These are phyloP conservation scores for Prunus mume DNA, from an alignment of 306 rosid species.

Conservation along the genomic window DNA sequence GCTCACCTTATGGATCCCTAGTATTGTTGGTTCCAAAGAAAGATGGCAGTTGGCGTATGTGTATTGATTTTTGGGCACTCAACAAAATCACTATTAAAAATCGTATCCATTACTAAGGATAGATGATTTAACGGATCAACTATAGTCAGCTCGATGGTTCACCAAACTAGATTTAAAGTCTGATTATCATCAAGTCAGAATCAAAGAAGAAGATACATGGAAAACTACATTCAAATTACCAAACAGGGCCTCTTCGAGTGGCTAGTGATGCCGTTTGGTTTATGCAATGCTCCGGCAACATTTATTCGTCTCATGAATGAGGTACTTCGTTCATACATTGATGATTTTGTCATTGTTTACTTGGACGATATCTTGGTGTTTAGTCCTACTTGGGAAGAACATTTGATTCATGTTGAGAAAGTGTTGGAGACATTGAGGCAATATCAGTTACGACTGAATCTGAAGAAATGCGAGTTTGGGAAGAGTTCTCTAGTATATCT, in stretches of 20 bases:
- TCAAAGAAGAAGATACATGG: not conserved
- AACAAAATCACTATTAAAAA: not conserved
- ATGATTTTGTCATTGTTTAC: too few species aligned
- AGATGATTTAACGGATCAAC: not conserved
- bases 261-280: not conserved
- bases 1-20: not conserved
- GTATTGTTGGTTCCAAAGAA: not conserved
- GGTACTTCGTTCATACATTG: too few species aligned
- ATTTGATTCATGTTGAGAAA: too few species aligned
- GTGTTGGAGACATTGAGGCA: not conserved
- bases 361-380: not conserved
- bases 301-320: too few species aligned
- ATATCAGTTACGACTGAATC: too few species aligned
- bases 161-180: not conserved
- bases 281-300: not conserved
- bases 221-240: not conserved
- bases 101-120: not conserved
- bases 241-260: not conserved
- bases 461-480: too few species aligned
- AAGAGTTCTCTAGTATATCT: too few species aligned
- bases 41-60: not conserved
- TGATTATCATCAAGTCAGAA: not conserved
- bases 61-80: not conserved
- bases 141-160: not conserved
- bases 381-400: too few species aligned